phyloP scores from a whole-genome alignment of 2,329 filamentous ascomycete genomes.

The Calonectria pteridis region DNA sequence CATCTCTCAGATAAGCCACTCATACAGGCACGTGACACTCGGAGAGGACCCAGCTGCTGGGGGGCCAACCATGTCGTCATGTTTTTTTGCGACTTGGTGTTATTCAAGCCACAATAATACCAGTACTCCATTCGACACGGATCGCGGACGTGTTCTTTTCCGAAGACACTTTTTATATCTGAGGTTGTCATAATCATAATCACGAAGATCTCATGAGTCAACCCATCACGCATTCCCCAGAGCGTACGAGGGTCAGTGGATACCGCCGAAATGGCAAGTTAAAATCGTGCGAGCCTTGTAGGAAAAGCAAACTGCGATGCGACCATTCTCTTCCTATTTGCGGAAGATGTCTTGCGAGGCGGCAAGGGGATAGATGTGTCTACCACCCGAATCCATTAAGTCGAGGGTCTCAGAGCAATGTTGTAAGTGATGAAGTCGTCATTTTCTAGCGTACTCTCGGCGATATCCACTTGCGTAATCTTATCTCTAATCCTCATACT shows the following conservation, averaged over 20 bases:
- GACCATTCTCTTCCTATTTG: constrained; percentile 10
- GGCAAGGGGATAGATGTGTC: neutral
- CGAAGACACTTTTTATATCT: neutral
- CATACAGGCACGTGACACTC: neutral
- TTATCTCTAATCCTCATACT: neutral
- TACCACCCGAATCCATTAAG: constrained; percentile 11
- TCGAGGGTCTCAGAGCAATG: neutral
- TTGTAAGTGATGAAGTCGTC: neutral
- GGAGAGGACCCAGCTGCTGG: neutral
- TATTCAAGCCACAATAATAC: neutral
- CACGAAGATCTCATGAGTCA: neutral
- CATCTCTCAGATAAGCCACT: neutral
- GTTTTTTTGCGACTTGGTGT: neutral
- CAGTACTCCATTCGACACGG: neutral
- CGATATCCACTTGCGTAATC: neutral
- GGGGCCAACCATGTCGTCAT: neutral
- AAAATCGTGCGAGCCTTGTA: constrained; percentile 12
- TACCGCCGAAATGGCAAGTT: constrained; percentile 17
- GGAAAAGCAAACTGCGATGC: constrained; percentile 17
- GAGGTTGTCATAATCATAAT: neutral
- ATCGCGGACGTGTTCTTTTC: neutral
- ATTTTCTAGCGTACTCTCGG: too few species aligned
- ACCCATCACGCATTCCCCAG: neutral
- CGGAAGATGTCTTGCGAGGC: constrained; percentile 4
- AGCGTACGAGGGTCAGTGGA: neutral